A percentile compares a stretch with the other conserved stretches of the same genome.
Evolutionary conservation across 2,329 filamentous ascomycete genomes (phyloP).

Genomic region (Aplosporella prunicola): DNA sequence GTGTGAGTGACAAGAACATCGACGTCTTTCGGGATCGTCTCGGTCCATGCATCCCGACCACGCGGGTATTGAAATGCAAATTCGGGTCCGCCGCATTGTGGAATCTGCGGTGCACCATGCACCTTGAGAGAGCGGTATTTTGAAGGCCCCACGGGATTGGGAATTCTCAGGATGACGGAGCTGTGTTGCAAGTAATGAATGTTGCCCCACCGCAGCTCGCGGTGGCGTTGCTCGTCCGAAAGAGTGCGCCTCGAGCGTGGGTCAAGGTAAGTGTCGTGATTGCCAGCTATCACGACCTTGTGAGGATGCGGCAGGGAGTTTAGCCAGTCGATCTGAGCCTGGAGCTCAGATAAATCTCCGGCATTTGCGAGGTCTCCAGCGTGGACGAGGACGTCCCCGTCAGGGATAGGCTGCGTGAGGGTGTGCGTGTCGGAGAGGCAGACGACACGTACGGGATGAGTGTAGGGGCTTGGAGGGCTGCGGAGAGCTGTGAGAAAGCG

Average conservation of each 20-base stretch:
- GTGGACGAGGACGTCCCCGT: slow-evolving; percentile 80
- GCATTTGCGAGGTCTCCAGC: slow-evolving; percentile 74
- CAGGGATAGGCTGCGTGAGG: slow-evolving; percentile 51
- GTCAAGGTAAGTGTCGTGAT: slow-evolving; percentile 85
- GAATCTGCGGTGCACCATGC: slow-evolving; percentile 76
- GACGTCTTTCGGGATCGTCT: slow-evolving; percentile 58
- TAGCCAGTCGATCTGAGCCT: slow-evolving; percentile 79
- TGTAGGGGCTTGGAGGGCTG: slow-evolving; percentile 48
- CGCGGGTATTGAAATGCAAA: slow-evolving; percentile 71
- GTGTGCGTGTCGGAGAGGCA: slow-evolving; percentile 88
- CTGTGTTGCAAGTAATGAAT: slow-evolving; percentile 69
- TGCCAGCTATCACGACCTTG: slow-evolving; percentile 77
- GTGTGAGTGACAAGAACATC: slow-evolving; percentile 77
- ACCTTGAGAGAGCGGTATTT: slow-evolving; percentile 50
- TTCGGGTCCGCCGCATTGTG: slow-evolving; percentile 58
- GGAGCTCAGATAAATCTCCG: slow-evolving; percentile 64
- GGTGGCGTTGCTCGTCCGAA: slow-evolving; percentile 44
- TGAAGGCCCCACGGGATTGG: slow-evolving; percentile 8
- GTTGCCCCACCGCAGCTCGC: slow-evolving; percentile 53
- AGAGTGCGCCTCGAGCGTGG: slow-evolving; percentile 45
- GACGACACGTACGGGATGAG: slow-evolving; percentile 61
- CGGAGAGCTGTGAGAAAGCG: slow-evolving; percentile 57
- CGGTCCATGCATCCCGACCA: slow-evolving; percentile 59
- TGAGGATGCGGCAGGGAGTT: slow-evolving; percentile 61
- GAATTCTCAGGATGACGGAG: slow-evolving; percentile 53